Percentiles rank a stretch among this genome's conserved stretches.
phyloP scores from a whole-genome alignment of 495 filamentous ascomycete species.

The Penicillium coprophilum region DNA sequence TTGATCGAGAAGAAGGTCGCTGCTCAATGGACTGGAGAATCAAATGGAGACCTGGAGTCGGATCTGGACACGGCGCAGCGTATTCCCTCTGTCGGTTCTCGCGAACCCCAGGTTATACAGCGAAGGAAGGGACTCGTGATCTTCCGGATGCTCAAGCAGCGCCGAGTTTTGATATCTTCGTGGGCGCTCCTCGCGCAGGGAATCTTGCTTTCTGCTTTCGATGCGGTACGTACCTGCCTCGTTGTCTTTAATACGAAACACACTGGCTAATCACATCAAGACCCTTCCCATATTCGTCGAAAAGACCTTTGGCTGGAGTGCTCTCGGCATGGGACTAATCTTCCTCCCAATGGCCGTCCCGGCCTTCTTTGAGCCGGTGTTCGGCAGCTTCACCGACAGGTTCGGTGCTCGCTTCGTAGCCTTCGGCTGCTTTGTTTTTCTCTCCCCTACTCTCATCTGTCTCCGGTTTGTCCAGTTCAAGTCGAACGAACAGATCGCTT shows the following conservation, averaged over 20 bases:
- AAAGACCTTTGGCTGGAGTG: constrained; percentile 61
- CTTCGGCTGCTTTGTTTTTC: constrained; percentile 59
- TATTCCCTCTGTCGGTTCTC: background rate
- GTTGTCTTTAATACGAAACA: background rate
- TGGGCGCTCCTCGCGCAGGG: constrained; percentile 35
- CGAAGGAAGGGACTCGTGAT: constrained; percentile 17
- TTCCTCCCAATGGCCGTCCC: constrained; percentile 70
- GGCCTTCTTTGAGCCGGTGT: constrained; percentile 61
- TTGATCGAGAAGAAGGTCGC: constrained; percentile 62
- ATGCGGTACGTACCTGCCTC: constrained; percentile 23
- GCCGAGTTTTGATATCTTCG: constrained; percentile 34
- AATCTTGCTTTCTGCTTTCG: constrained; percentile 35
- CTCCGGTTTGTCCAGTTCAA: constrained; percentile 62
- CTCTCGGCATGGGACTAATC: constrained; percentile 67
- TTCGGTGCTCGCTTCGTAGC: constrained; percentile 59
- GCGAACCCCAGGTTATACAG: background rate
- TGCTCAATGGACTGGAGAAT: constrained; percentile 16
- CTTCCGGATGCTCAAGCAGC: constrained; percentile 28
- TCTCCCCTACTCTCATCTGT: constrained; percentile 58
- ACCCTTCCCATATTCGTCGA: constrained; percentile 67
- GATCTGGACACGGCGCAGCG: background rate
- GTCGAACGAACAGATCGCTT: constrained; percentile 56
- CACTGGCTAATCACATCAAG: constrained; percentile 12
- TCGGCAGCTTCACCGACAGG: constrained; percentile 59
- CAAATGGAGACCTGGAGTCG: constrained; percentile 2